Evolutionary conservation across 2,329 filamentous ascomycete species (phyloP).

Genomic region (Tolypocladium tropicale): DNA sequence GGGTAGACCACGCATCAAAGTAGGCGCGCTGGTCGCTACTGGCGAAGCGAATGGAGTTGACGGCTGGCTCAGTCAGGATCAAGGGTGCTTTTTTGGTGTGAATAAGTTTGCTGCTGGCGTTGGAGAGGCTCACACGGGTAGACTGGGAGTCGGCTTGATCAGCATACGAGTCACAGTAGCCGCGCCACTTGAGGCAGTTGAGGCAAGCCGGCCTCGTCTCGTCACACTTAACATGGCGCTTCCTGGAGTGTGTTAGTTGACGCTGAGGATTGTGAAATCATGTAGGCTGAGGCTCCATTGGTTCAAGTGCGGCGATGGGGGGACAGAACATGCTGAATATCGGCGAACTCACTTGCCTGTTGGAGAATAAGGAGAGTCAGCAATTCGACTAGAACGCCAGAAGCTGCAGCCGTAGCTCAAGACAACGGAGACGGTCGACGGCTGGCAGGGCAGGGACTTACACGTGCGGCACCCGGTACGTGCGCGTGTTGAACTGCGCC

Average conservation of each 20-base stretch:
- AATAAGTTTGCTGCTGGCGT: slow-evolving; percentile 15
- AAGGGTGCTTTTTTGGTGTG: slow-evolving; percentile 19
- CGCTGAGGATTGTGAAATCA: background rate
- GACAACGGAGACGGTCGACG: background rate
- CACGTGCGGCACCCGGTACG: slow-evolving; percentile 27
- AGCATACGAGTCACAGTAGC: slow-evolving; percentile 26
- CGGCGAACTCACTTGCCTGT: slow-evolving; percentile 22
- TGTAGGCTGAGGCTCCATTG: background rate
- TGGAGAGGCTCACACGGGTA: background rate
- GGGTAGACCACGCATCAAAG: slow-evolving; percentile 25
- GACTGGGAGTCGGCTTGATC: slow-evolving; percentile 7
- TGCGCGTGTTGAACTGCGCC: slow-evolving; percentile 25
- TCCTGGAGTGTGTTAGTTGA: slow-evolving; percentile 12
- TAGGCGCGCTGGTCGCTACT: slow-evolving; percentile 23
- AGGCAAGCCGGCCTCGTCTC: slow-evolving; percentile 29
- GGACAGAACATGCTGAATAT: background rate
- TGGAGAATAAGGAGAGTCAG: slow-evolving; percentile 4
- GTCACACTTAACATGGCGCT: slow-evolving; percentile 32
- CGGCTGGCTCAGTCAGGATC: slow-evolving; percentile 19
- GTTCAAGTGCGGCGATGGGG: background rate
- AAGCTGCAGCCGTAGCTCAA: background rate
- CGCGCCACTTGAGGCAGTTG: slow-evolving; percentile 30
- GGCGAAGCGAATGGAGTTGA: slow-evolving; percentile 24
- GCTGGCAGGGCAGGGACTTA: slow-evolving; percentile 13
- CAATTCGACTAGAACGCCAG: background rate